Base-by-base conservation (phyloP, 108 stramenopile species). In the Hondaea fermentalgiana region DNA sequence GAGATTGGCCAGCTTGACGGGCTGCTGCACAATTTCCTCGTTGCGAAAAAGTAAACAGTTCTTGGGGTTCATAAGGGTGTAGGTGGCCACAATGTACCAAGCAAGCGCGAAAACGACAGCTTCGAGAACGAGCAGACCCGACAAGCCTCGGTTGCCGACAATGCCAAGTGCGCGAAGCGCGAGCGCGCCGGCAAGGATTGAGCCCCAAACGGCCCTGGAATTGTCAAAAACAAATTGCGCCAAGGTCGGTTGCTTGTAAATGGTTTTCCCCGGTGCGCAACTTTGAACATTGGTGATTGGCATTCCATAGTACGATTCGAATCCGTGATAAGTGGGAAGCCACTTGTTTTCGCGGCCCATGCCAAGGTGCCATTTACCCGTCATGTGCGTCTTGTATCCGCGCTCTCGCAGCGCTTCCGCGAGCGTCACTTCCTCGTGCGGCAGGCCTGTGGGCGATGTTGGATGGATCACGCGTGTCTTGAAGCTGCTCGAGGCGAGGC, bases 351-450 rank as follows among this genome's bases (percentile, higher is more conserved):
- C 64, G 35, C 64, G n/a, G 28, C 76, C 51, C 25, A 83, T 83
- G n/a, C 76, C 76, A 8, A 83, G 28, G 76, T 83, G 76, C 76
- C 76, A 83, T 23, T 83, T 83, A 6, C 76, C 76, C 19, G 49
- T 83, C 76, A 83, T 83, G 45, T 53, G 49, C 45, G 76, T 83
- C 76, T 12, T 12, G 28, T 83, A 83, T 12, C 76, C 76, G 45
- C 49, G 49, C 28, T 83, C 51, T 1, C 28, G 76, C 45, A 83
- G 51, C 49, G 76, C 76, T 23, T 83, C 49, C 10, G 49, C 76
- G 4, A 83, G 19, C 51, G 76, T 83, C 43, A 83, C 14, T 35
- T 83, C 76, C 6, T 83, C 49, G 51, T 83, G 49, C 25, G 76
- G 76, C 45, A 83, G 45, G 51, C 76, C 76, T 2, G 76, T 83